Base-by-base conservation (phyloP, 331 rosid genomes). In the Quercus lobata region DNA sequence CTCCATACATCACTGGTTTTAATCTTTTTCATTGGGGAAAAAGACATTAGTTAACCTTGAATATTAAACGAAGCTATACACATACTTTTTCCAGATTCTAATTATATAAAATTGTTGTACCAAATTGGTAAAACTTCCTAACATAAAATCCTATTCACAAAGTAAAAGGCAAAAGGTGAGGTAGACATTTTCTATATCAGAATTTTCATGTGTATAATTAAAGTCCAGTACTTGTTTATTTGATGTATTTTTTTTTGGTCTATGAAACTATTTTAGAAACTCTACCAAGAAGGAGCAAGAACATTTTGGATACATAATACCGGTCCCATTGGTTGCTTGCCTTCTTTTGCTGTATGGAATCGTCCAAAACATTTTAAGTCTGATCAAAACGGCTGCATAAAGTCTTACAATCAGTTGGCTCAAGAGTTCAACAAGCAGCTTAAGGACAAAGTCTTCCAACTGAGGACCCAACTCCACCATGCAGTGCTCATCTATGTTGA, bases 241-340 rank as follows among this genome's bases (percentile, higher is more conserved):
- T 41, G 46, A 41, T 41, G 46, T 41, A 7, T 41, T 41, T 7
- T 6, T 41, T 41, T 11, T 5, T 57, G 63, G 21, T n/a, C 63
- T 6, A 19, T 21, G 63, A 19, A 21, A 57, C 24, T 57, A 21
- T 73, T 74, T 75, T 80, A 83, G 83, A 34, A 29, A 57, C 69
- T 83, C 63, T 74, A 78, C 70, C 69, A 69, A 53, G 27, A 57
- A 22, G 77, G 83, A 1, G 80, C 77, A 37, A 79, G 81, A 41
- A 35, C 30, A 7, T 83, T 79, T 30, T 76, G 83, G 78, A 71
- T 79, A 30, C 87, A 79, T 16, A 83, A 83, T 69, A 79, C 81
- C 0, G 83, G 83, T 54, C 81, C 83, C 65, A 37, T 83, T 18
- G 86, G 86, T 12, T 75, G 83, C 81, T 83, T 79, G 78, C 75